phyloP scores from a whole-genome alignment of 306 rosid genomes.

The Lotus japonicus region DNA sequence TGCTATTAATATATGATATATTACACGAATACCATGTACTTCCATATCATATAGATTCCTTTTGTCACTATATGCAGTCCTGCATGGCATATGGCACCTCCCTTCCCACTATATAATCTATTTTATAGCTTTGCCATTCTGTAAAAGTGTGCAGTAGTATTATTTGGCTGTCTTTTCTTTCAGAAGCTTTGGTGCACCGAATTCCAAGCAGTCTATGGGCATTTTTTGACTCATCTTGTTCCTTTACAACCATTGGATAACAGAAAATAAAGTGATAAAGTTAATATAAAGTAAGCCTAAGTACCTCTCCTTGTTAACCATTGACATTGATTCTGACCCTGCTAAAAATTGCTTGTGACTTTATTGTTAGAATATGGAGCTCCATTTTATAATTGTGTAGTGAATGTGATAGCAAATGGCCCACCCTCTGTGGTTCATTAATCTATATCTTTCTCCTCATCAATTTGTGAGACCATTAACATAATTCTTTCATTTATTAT shows the following conservation, averaged over 20 bases:
- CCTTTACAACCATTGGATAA: conserved; percentile 37
- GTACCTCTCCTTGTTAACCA: conserved; percentile 16
- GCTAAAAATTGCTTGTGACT: conserved; percentile 13
- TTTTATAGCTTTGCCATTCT: conserved; percentile 28
- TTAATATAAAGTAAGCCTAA: conserved; percentile 12
- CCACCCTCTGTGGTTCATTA: conserved; percentile 20
- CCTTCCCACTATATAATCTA: not conserved
- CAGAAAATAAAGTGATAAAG: conserved; percentile 28
- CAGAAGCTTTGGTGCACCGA: conserved; percentile 44
- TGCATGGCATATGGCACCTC: not conserved
- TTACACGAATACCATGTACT: not conserved
- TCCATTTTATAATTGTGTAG: conserved; percentile 10
- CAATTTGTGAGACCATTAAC: conserved; percentile 14
- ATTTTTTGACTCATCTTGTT: conserved; percentile 37
- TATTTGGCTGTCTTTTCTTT: conserved; percentile 26
- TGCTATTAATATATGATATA: conserved; percentile 6
- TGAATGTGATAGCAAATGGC: conserved; percentile 26
- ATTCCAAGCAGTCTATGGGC: conserved; percentile 47
- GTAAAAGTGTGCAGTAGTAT: conserved; percentile 18
- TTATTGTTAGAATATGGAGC: conserved; percentile 3
- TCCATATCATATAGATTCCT: conserved; percentile 7
- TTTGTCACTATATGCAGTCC: not conserved
- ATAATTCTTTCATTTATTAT: conserved; percentile 36
- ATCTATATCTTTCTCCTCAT: conserved; percentile 13
- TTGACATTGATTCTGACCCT: conserved; percentile 34